Base-by-base conservation (phyloP, 2,329 filamentous ascomycete species). In the Metarhizium humberi region DNA sequence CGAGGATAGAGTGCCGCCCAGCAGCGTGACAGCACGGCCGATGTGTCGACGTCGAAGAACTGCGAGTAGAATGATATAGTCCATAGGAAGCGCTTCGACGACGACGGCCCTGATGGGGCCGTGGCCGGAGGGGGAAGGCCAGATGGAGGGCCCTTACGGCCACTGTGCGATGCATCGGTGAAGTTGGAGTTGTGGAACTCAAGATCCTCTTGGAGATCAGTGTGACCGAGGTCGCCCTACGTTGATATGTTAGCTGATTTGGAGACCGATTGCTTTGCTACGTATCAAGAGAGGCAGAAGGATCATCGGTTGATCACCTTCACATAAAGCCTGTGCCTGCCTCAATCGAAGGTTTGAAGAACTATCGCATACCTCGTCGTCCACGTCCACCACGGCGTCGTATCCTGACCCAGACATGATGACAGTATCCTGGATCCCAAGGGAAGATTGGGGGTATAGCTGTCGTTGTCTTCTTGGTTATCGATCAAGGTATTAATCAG, bases 41-140 rank as follows among this genome's bases (percentile, higher is more conserved):
- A 86, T 1, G 94, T 97, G 74, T 99, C 94, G 60, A 99, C 92
- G 68, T 99, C 94, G 75, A 99, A 99, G 82, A 94, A 97, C 75
- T 96, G 94, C 55, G 91, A 85, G 76, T 99, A 99, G 78, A 96
- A 99, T 56, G 85, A 84, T 59, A 97, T 78, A 49, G 85, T 85
- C 94, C 94, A 99, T 60, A 97, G 87, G 75, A 87, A 91, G 66
- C 89, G 89, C 75, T 97, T 97, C 58, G 82, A 79, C n/a, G 71
- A 70, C 18, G 68, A 64, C 18, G 71, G 67, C 3, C 8, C 45
- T 6, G 69, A 69, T 20, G 75, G 71, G 3, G 81, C 75, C 18
- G 82, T 85, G 13, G 68, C 81, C 2, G 82, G 82, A 1, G 76
- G 74, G 0, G 81, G 83, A 2, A 85, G 82, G 14, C 82, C 75